Base-by-base conservation (phyloP, 768 basidiomycete species). In the Tricholoma bakamatsutake region DNA sequence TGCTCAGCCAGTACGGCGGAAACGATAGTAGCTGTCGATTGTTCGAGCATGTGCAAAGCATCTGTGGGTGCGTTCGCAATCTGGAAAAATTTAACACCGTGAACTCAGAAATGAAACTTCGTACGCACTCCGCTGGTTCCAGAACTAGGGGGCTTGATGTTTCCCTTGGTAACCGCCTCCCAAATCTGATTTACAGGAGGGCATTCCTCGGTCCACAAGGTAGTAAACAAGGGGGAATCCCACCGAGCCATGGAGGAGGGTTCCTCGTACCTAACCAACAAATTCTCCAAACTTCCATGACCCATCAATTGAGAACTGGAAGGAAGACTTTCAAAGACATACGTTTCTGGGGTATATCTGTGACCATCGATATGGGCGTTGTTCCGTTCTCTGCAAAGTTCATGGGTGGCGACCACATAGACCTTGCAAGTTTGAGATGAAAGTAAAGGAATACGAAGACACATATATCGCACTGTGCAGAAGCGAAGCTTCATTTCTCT, bases 201-300 rank as follows among this genome's bases (percentile, higher is more conserved):
- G 28, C 77, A 74, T 13, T 81, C 75, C 57, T 93, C 92, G 28
- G 81, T 78, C 81, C 87, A 92, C 4, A 85, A 72, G 1, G 97
- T 73, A 1, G 90, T 93, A 68, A 97, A 90, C 40, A 98, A 79
- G 0, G 97, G 96, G 0, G 96, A 90, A 69, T 99, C 96, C 96
- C 96, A 99, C 49, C 96, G 84, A n/a, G 91, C 95, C 88, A 95
- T 95, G 4, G 94, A 95, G 0, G 92, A 94, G 0, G 97, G 97
- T 64, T 98, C 97, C 72, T 99, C 97, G 62, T 85, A 98, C 50
- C 96, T 80, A 64, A 87, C 76, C 34, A 98, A 70, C 3, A 99
- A 81, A 67, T 93, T 94, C 46, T 93, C 89, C 34, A 97, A 80
- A 7, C 92, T 94, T 61, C 3, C 5, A 17, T 8, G 52, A 31